Evolutionary conservation across 768 basidiomycete genomes (phyloP).

Genomic region (Sporobolomyces roseus): DNA sequence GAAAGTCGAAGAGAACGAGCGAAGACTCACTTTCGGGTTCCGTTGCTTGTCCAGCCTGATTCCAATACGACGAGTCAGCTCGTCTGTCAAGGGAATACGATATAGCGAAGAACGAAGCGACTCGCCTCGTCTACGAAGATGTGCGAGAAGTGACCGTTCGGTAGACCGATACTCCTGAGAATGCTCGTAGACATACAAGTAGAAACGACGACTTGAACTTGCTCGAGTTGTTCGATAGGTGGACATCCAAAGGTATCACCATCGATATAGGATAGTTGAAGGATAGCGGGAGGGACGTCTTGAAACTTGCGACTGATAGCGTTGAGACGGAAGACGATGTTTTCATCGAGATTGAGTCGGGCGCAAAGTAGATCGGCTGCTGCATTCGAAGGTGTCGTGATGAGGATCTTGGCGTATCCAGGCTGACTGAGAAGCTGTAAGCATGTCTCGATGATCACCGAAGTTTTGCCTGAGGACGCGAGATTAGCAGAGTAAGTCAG

Average conservation of each 20-base stretch:
- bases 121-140: slow-evolving; percentile 31
- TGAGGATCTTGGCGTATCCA: slow-evolving; percentile 40
- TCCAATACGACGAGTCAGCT: neutral
- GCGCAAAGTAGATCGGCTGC: slow-evolving; percentile 48
- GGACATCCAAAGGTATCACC: slow-evolving; percentile 39
- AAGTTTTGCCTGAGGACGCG: slow-evolving; percentile 31
- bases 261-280: slow-evolving; percentile 13
- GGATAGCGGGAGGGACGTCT: slow-evolving; percentile 38
- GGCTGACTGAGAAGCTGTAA: slow-evolving; percentile 44
- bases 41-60: slow-evolving; percentile 22
- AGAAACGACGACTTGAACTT: slow-evolving; percentile 46
- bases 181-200: slow-evolving; percentile 40
- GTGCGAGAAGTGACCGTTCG: slow-evolving; percentile 14
- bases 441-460: slow-evolving; percentile 43
- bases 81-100: neutral
- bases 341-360: slow-evolving; percentile 26
- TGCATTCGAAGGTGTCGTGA: slow-evolving; percentile 48
- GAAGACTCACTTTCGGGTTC: slow-evolving; percentile 22
- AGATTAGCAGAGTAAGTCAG: too few species aligned
- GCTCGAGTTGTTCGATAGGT: slow-evolving; percentile 35
- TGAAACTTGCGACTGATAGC: slow-evolving; percentile 44
- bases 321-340: slow-evolving; percentile 31
- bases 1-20: neutral
- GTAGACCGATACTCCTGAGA: neutral
- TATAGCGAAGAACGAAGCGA: too few species aligned